Conservation (phyloP, 495 filamentous ascomycete genomes). For the Lophiostoma macrostomum region DNA sequence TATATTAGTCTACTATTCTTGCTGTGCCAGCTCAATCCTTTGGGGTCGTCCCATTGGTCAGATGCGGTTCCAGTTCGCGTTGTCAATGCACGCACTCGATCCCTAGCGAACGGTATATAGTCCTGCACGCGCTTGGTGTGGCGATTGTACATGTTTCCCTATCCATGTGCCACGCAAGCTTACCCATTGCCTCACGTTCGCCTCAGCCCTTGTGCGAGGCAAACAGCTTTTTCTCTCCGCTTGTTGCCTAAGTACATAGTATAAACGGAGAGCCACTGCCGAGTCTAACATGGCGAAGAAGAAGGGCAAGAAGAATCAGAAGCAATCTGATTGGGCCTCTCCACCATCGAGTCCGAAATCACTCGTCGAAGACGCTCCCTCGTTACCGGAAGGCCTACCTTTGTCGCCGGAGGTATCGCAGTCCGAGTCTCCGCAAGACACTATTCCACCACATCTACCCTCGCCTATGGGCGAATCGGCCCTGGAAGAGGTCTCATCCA, state of each 20-base stretch:
- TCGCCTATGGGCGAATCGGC: too few species aligned
- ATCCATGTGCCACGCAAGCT: conserved; percentile 31
- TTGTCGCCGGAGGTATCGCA: conserved; percentile 10
- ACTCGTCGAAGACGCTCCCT: conserved; percentile 5
- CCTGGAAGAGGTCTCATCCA: too few species aligned
- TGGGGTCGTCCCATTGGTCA: conserved; percentile 24
- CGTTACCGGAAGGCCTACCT: conserved; percentile 4
- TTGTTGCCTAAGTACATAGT: not conserved
- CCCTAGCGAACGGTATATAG: conserved; percentile 29
- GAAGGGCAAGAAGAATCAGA: conserved; percentile 21
- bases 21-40: conserved; percentile 22
- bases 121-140: conserved; percentile 17
- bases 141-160: conserved; percentile 15
- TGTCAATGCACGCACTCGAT: conserved; percentile 22
- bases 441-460: not conserved
- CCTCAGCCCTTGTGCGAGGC: conserved; percentile 22
- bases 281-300: conserved; percentile 21
- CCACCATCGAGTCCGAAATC: conserved; percentile 24
- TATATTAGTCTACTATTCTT: conserved; percentile 27
- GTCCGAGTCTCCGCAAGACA: conserved; percentile 13
- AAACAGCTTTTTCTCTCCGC: conserved; percentile 18
- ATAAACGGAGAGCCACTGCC: conserved; percentile 20
- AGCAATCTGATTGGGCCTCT: conserved; percentile 18
- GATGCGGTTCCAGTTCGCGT: conserved; percentile 11
- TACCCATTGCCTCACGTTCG: conserved; percentile 23